Percentiles rank a stretch among this genome's conserved stretches.
Evolutionary conservation across 192 early-diverging fungal genomes (phyloP).

Genomic region (Mortierella alpina): DNA sequence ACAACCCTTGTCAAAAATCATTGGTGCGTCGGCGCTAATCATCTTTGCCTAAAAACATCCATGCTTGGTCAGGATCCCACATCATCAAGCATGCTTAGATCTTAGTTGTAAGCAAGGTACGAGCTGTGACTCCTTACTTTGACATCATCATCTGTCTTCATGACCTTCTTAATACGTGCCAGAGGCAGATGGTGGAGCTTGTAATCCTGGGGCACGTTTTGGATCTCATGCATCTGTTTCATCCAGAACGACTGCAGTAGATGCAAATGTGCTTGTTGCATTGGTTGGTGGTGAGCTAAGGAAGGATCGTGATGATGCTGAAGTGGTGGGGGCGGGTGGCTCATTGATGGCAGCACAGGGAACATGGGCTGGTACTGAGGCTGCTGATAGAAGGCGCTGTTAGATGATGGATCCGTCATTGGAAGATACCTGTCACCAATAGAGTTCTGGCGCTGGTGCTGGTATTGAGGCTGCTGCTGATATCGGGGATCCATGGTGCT

Average conservation of each 20-base stretch:
- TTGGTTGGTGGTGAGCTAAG: slow-evolving; percentile 45
- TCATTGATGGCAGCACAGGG: slow-evolving; percentile 46
- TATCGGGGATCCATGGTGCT: slow-evolving; percentile 28
- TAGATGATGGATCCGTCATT: background rate
- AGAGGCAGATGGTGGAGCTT: slow-evolving; percentile 91
- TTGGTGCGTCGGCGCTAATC: slow-evolving; percentile 83
- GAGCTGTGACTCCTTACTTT: slow-evolving; percentile 66
- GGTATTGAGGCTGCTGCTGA: slow-evolving; percentile 14
- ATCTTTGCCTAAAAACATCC: slow-evolving; percentile 56
- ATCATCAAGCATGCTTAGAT: too few relatives aligned
- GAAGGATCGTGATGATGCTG: slow-evolving; percentile 47
- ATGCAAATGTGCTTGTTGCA: slow-evolving; percentile 49
- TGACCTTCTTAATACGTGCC: slow-evolving; percentile 97
- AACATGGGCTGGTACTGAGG: slow-evolving; percentile 27
- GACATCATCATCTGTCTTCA: slow-evolving; percentile 97
- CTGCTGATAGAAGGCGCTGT: slow-evolving; percentile 5
- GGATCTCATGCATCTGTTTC: slow-evolving; percentile 70
- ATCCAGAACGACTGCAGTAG: slow-evolving; percentile 74
- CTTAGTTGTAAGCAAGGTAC: too few relatives aligned
- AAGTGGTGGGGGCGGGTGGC: slow-evolving; percentile 41
- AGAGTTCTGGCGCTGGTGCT: slow-evolving; percentile 22
- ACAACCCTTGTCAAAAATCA: slow-evolving; percentile 96
- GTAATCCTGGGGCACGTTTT: slow-evolving; percentile 84
- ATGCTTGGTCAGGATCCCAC: background rate
- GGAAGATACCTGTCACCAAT: background rate